A percentile compares a stretch with the other conserved stretches of the same genome.
These are phyloP conservation scores for Wickerhamiella sergipiensis DNA, from an alignment of 805 yeast genomes.

Conservation along the genomic window DNA sequence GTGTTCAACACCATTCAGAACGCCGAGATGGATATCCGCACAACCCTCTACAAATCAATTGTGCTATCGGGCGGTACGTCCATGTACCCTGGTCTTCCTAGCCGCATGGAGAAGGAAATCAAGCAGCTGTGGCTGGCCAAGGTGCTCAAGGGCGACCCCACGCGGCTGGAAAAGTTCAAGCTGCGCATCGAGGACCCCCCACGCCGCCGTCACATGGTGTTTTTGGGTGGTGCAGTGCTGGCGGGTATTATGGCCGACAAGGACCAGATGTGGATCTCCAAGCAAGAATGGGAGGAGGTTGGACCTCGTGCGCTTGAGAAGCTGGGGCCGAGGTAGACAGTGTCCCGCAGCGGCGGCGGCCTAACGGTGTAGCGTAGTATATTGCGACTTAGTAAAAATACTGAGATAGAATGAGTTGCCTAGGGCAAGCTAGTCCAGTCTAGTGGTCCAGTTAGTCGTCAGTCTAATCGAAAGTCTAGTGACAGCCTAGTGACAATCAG, in stretches of 20 bases:
- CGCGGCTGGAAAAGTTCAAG: constrained; percentile 73
- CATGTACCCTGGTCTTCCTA: constrained; percentile 97
- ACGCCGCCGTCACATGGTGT: constrained; percentile 96
- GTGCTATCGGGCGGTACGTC: constrained; percentile 96
- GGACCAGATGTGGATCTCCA: constrained; percentile 95
- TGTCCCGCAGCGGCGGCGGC: neutral
- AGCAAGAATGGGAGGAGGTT: constrained; percentile 95
- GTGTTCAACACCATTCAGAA: constrained; percentile 85
- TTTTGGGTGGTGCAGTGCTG: constrained; percentile 95
- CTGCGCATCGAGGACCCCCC: constrained; percentile 98
- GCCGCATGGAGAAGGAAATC: constrained; percentile 86
- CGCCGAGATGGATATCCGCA: constrained; percentile 87
- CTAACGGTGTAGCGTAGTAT: no score
- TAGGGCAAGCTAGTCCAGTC: no score
- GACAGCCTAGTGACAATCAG: no score
- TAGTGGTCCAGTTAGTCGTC: no score
- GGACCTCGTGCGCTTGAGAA: constrained; percentile 76
- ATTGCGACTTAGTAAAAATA: no score
- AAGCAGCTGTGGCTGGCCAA: constrained; percentile 91
- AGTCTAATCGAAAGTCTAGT: no score
- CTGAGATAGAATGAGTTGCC: no score
- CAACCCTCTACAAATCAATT: constrained; percentile 78
- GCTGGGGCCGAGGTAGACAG: constrained; percentile 86
- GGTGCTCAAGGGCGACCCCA: constrained; percentile 75
- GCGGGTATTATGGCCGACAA: constrained; percentile 97